phyloP scores from a whole-genome alignment of 768 basidiomycete species.

The Phylloporus arenicola region DNA sequence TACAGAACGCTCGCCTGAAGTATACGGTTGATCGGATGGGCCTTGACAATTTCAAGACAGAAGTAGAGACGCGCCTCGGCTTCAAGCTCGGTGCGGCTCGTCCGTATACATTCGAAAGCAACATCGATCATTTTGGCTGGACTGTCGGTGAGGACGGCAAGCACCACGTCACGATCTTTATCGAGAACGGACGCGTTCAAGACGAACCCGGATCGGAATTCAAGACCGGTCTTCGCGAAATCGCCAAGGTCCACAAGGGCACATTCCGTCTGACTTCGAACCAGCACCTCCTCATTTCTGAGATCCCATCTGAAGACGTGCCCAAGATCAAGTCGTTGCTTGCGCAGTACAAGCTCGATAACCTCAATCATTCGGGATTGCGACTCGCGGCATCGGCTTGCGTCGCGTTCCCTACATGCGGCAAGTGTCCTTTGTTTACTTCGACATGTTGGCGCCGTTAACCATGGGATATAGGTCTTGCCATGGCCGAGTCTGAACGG shows the following conservation, averaged over 20 bases:
- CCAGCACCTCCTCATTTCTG: constrained; percentile 88
- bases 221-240: constrained; percentile 89
- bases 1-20: constrained; percentile 82
- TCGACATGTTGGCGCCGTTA: background rate
- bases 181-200: constrained; percentile 97
- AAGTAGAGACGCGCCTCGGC: constrained; percentile 86
- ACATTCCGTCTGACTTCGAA: constrained; percentile 91
- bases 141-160: constrained; percentile 77
- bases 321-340: constrained; percentile 74
- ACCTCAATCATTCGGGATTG: constrained; percentile 70
- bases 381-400: constrained; percentile 91
- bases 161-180: constrained; percentile 89
- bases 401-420: constrained; percentile 96
- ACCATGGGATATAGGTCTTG: constrained; percentile 41
- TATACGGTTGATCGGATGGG: constrained; percentile 98
- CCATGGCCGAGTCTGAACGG: constrained; percentile 76
- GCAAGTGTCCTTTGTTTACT: constrained; percentile 25
- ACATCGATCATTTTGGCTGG: constrained; percentile 96
- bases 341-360: constrained; percentile 84
- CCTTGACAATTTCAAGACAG: constrained; percentile 76
- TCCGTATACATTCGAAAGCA: constrained; percentile 76
- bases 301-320: constrained; percentile 69
- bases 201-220: constrained; percentile 87
- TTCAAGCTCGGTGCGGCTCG: constrained; percentile 70
- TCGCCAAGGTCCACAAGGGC: constrained; percentile 93